Evolutionary conservation across 352 stramenopile genomes (phyloP).

Genomic region (Globisporangium cystogenes): DNA sequence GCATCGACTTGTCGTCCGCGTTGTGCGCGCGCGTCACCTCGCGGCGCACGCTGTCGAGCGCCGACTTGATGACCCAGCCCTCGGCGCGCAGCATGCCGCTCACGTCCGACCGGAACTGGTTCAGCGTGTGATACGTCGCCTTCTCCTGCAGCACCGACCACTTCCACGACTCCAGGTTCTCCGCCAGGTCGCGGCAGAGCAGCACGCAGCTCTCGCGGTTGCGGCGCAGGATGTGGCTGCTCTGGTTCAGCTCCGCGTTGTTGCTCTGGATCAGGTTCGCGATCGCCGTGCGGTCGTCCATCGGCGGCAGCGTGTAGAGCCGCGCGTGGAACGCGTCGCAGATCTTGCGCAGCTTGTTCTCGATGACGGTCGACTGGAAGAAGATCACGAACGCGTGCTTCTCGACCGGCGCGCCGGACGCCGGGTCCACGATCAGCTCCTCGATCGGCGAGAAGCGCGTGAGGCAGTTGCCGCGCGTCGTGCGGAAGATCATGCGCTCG

Average conservation of each 20-base stretch:
- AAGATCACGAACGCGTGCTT: constrained; percentile 93
- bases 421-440: constrained; percentile 84
- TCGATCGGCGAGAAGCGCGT: constrained; percentile 96
- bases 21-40: constrained; percentile 89
- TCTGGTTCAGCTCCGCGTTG: constrained; percentile 93
- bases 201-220: constrained; percentile 94
- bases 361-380: constrained; percentile 97
- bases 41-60: constrained; percentile 75
- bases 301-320: constrained; percentile 93
- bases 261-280: constrained; percentile 90
- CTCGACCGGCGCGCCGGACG: constrained; percentile 81
- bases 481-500: constrained; percentile 98
- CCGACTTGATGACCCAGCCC: constrained; percentile 93
- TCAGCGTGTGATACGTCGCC: constrained; percentile 97
- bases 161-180: constrained; percentile 95
- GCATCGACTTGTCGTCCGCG: constrained; percentile 93
- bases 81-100: constrained; percentile 95
- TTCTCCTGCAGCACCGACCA: constrained; percentile 98
- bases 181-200: constrained; percentile 90
- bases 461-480: constrained; percentile 98
- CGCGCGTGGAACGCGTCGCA: constrained; percentile 97
- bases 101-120: constrained; percentile 97
- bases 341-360: constrained; percentile 98
- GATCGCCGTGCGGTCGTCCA: constrained; percentile 90
- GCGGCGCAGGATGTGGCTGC: constrained; percentile 94